Evolutionary conservation across 2,329 filamentous ascomycete genomes (phyloP), one percentile per base, ranked within the genome.

Genomic region (Colletotrichum endophyticum): DNA sequence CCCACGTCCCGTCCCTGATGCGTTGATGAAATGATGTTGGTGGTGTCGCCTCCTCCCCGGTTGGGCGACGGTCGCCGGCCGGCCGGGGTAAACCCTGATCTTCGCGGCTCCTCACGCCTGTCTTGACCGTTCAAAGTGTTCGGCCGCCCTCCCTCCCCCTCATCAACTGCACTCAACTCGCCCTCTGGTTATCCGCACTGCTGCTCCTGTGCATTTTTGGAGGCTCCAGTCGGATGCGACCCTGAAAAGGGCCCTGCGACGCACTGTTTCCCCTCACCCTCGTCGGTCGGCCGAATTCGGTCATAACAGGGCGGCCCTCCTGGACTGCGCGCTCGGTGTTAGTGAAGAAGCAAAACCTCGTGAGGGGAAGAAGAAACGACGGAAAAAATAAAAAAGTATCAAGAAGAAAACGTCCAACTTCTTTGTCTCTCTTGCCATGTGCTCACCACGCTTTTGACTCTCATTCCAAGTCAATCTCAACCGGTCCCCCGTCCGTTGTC

Each of bases 351-450:
- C 39, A 49, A 70, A 67, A 70, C 13, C 15, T 61, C 11, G n/a
- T n/a, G 59, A 66, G 32, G 11, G 69, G 28, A 49, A 32, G 56
- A 49, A 53, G 56, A 28, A 22, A 36, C 39, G 39, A n/a, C 39
- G 19, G 19, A n/a, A 27, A 59, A 44, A 64, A 34, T 13, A 12
- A 19, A 36, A 36, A 32, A 64, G 27, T 25, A 68, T 30, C n/a
- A 57, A 53, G 19, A 30, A 72, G 44, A 49, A 49, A 49, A n/a
- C 5, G 19, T n/a, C 39, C 39, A 49, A 56, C 39, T 28, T 36
- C 32, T 73, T 57, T 59, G 56, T 63, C 62, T 72, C 61, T 62
- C 66, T 49, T 76, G 70, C 56, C 73, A 64, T 74, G 68, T 66
- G 61, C 22, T 66, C 44, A 49, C 49, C 12, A 36, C n/a, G n/a